Conservation (phyloP, 1,284 basidiomycete genomes). For the Trichosporon inkin region DNA sequence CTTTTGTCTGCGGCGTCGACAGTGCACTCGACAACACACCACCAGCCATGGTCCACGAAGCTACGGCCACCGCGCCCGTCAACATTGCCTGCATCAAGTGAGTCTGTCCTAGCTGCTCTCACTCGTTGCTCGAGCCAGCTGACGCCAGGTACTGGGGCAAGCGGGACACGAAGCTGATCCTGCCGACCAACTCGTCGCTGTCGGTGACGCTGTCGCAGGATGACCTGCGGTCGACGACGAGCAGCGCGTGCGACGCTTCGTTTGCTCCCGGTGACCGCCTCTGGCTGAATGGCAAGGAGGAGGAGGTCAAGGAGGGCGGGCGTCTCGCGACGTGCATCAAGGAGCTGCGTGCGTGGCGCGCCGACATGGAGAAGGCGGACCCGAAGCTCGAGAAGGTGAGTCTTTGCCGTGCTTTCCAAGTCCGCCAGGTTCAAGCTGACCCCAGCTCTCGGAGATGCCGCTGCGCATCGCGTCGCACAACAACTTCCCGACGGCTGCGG, state of each 20-base stretch:
- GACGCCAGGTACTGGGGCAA: slow-evolving; percentile 92
- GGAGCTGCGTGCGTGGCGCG: slow-evolving; percentile 77
- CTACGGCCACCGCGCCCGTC: slow-evolving; percentile 86
- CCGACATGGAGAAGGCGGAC: slow-evolving; percentile 67
- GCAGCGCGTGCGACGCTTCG: slow-evolving; percentile 74
- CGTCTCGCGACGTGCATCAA: slow-evolving; percentile 79
- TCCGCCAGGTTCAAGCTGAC: slow-evolving; percentile 5
- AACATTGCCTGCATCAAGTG: slow-evolving; percentile 97
- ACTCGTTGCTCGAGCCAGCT: slow-evolving; percentile 4
- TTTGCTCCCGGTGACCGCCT: slow-evolving; percentile 70
- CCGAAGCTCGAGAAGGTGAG: slow-evolving; percentile 63
- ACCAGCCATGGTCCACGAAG: slow-evolving; percentile 61
- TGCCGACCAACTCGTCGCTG: slow-evolving; percentile 96
- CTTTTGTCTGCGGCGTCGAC: not conserved
- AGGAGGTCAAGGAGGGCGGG: slow-evolving; percentile 76
- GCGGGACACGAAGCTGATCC: slow-evolving; percentile 87
- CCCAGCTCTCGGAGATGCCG: slow-evolving; percentile 64
- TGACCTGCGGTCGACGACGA: slow-evolving; percentile 89
- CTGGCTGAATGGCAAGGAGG: slow-evolving; percentile 92
- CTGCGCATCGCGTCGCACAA: slow-evolving; percentile 92
- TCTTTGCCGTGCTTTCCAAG: not conserved
- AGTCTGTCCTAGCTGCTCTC: slow-evolving; percentile 30
- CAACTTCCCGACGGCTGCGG: slow-evolving; percentile 99
- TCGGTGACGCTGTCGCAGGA: slow-evolving; percentile 97
- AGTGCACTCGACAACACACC: slow-evolving; percentile 6